Base-by-base conservation (phyloP, 331 rosid genomes). In the Acacia concinna region DNA sequence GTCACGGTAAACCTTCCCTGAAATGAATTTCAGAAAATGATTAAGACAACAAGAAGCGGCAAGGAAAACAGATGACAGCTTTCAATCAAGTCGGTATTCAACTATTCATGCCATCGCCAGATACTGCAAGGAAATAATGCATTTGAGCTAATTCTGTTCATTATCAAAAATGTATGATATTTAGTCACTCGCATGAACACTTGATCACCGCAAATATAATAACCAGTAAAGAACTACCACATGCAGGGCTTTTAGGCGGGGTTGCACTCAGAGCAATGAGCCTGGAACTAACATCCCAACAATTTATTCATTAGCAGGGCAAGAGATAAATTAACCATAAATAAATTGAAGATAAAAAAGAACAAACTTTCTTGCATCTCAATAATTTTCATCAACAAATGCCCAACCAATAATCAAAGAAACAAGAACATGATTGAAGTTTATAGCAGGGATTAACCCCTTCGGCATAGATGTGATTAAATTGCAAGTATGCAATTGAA, bases 1-100 rank as follows among this genome's bases (percentile, higher is more conserved):
- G 85, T 94, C 94, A 63, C 85, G 97, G 85, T 87, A 92, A 77
- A 92, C 92, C 82, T 89, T 94, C 44, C 97, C 98, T 94, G 92
- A 74, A 78, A 90, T 71, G 57, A 81, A 49, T 47, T 37, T 69
- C 38, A 52, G 65, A 71, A 67, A 63, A 63, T 4, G 78, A 74
- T 27, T 17, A 49, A 84, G 17, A 1, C 21, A 27, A 11, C 51
- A 62, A 34, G 68, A 73, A 78, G 47, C 47, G 12, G 27, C 27
- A 57, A 52, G 1, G 8, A 18, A 38, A 64, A 32, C 38, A 43
- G 40, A 40, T 68, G 35, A 20, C 65, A 12, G 62, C 31, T 64
- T 68, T 57, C 17, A 20, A 51, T 69, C 51, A 51, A 35, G 44
- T 49, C 17, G 64, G 14, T 46, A 37, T 27, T 35, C 46, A 18